Evolutionary conservation across 345 rosid genomes (phyloP), one percentile per base, ranked within the genome.

Genomic region (Linum tenue): DNA sequence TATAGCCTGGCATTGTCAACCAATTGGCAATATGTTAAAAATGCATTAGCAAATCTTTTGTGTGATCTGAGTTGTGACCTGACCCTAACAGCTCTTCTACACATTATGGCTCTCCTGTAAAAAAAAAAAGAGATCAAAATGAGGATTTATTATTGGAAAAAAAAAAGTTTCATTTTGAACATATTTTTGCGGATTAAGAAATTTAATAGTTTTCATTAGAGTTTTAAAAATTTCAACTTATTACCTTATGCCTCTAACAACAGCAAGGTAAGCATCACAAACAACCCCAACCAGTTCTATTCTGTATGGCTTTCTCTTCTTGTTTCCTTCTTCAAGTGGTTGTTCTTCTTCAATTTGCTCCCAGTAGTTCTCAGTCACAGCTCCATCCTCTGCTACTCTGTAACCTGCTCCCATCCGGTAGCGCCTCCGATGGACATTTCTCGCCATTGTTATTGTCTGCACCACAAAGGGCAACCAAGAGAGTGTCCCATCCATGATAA

Each of bases 391-490:
- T 6, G 67, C 73, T 2, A 84, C 92, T 66, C 77, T 85, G 84
- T 88, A 94, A 8, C 99, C 96, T 0, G 61, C 68, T 31, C 92
- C 99, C 97, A 90, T 94, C 37, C 92, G 75, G 57, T 94, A 94
- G 3, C 82, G 83, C 4, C 69, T 56, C 60, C 76, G 81, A 56
- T 94, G 99, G n/a, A 90, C 90, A 15, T 86, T 82, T 39, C 95
- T 75, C 4, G 85, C 97, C 99, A 90, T 94, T 14, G 76, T 76
- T 31, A 94, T 83, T 1, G 84, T 90, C 70, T 94, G 97, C 71
- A 84, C 87, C 2, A 94, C 97, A 38, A 90, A 90, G 10, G 97
- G 99, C 66, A 75, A 82, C 97, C 99, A 94, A 3, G 97, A 88
- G 17, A 94, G 76, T 0, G 99, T 94, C 0, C 97, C 95, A 36